Evolutionary conservation across 768 basidiomycete genomes (phyloP).

Genomic region (Infundibulicybe gibba): DNA sequence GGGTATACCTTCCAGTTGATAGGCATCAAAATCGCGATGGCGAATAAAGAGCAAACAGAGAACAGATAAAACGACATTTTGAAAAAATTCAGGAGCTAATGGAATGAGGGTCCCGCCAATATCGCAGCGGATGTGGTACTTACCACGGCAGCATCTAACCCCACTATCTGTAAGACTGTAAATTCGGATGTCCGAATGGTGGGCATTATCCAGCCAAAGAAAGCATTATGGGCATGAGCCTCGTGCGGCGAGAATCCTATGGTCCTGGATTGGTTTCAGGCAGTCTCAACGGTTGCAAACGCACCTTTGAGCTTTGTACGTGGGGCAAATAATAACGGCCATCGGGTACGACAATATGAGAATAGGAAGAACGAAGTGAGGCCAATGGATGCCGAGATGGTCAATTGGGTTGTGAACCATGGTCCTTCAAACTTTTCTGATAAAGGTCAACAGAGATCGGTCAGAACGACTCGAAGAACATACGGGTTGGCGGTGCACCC

Average conservation of each 20-base stretch:
- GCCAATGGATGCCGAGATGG: constrained; percentile 76
- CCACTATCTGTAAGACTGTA: constrained; percentile 92
- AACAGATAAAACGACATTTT: constrained; percentile 95
- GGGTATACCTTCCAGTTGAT: constrained; percentile 82
- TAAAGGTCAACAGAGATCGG: neutral
- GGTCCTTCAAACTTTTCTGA: constrained; percentile 84
- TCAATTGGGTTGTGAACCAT: constrained; percentile 92
- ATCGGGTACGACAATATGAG: constrained; percentile 82
- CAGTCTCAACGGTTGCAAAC: constrained; percentile 4
- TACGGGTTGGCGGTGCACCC: neutral
- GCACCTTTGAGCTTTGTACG: constrained; percentile 91
- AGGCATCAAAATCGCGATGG: constrained; percentile 86
- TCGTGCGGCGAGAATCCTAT: constrained; percentile 92
- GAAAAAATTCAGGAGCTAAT: constrained; percentile 88
- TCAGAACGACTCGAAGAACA: neutral
- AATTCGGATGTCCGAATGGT: constrained; percentile 90
- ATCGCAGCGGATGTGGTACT: constrained; percentile 21
- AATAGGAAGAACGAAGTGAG: constrained; percentile 80
- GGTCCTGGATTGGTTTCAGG: constrained; percentile 2
- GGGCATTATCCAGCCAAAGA: constrained; percentile 96
- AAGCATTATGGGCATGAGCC: constrained; percentile 79
- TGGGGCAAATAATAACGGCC: constrained; percentile 89
- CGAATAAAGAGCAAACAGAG: constrained; percentile 79
- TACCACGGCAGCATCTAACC: constrained; percentile 94
- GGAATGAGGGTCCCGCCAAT: neutral